These are phyloP conservation scores for Hericium rajendrae DNA, from an alignment of 768 basidiomycete species.

Conservation along the genomic window DNA sequence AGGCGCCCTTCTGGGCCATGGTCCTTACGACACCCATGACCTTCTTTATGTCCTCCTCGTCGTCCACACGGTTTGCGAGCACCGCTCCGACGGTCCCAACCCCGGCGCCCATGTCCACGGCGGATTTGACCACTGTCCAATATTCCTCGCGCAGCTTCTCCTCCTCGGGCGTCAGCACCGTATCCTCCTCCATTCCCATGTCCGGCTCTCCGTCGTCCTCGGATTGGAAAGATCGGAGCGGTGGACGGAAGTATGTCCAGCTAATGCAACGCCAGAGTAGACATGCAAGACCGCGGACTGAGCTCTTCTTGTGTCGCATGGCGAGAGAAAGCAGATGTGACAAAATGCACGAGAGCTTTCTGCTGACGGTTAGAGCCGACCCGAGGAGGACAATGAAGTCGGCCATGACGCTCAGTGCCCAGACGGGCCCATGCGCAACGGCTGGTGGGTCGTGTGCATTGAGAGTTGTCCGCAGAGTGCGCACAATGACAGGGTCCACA, in stretches of 20 bases:
- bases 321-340: conserved; percentile 43
- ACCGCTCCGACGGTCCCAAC: conserved; percentile 46
- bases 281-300: conserved; percentile 51
- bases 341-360: conserved; percentile 35
- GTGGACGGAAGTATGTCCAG: conserved; percentile 60
- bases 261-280: conserved; percentile 55
- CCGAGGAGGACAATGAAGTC: conserved; percentile 59
- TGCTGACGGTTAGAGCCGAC: conserved; percentile 37
- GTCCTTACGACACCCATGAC: conserved; percentile 39
- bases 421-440: conserved; percentile 68
- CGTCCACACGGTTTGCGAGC: conserved; percentile 25
- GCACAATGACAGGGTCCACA: conserved; percentile 44
- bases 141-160: conserved; percentile 20
- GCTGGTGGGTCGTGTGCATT: conserved; percentile 42
- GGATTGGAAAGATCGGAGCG: conserved; percentile 19
- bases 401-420: conserved; percentile 63
- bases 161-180: conserved; percentile 19
- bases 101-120: conserved; percentile 53
- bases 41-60: conserved; percentile 33
- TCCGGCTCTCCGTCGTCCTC: conserved; percentile 21
- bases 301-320: conserved; percentile 52
- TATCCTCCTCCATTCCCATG: conserved; percentile 15
- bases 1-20: conserved; percentile 49
- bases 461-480: conserved; percentile 59
- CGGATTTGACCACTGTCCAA: conserved; percentile 41